Conservation (phyloP, 306 rosid species). For the Parietaria judaica region DNA sequence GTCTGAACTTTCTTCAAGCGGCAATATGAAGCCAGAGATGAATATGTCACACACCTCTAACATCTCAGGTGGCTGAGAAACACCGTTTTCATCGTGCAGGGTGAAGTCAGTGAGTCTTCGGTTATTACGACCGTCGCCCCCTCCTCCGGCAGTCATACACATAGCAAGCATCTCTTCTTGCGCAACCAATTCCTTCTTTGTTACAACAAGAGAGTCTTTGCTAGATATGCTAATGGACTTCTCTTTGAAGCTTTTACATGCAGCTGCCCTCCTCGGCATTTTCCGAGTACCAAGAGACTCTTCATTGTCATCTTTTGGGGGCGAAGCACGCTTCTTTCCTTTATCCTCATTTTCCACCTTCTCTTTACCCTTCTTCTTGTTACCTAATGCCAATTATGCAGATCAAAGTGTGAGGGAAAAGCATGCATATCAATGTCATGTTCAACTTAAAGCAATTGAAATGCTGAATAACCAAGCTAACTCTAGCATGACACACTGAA, state of each 20-base stretch:
- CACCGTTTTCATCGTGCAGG: slow-evolving; percentile 63
- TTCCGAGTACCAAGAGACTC: slow-evolving; percentile 44
- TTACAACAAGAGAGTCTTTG: slow-evolving; percentile 44
- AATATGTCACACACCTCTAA: slow-evolving; percentile 61
- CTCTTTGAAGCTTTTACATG: slow-evolving; percentile 59
- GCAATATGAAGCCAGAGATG: slow-evolving; percentile 65
- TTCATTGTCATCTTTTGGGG: slow-evolving; percentile 28
- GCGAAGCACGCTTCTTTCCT: slow-evolving; percentile 45
- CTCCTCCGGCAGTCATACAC: slow-evolving; percentile 38
- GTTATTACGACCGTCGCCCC: slow-evolving; percentile 49
- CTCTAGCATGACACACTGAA: too few species aligned
- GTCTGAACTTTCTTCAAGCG: slow-evolving; percentile 44
- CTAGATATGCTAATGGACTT: slow-evolving; percentile 36
- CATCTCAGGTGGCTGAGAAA: slow-evolving; percentile 64
- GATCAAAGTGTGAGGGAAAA: not conserved
- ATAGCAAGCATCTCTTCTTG: slow-evolving; percentile 65
- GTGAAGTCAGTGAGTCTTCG: slow-evolving; percentile 68
- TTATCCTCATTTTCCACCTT: slow-evolving; percentile 19
- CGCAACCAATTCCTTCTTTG: slow-evolving; percentile 47
- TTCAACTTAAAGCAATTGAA: too few species aligned
- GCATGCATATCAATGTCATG: too few species aligned
- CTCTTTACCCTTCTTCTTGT: slow-evolving; percentile 27
- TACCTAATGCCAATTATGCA: slow-evolving; percentile 20
- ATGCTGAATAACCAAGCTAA: too few species aligned
- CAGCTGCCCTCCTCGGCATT: slow-evolving; percentile 87